Evolutionary conservation across 148 eudicot genomes (phyloP).

Genomic region (Arctostaphylos glauca): DNA sequence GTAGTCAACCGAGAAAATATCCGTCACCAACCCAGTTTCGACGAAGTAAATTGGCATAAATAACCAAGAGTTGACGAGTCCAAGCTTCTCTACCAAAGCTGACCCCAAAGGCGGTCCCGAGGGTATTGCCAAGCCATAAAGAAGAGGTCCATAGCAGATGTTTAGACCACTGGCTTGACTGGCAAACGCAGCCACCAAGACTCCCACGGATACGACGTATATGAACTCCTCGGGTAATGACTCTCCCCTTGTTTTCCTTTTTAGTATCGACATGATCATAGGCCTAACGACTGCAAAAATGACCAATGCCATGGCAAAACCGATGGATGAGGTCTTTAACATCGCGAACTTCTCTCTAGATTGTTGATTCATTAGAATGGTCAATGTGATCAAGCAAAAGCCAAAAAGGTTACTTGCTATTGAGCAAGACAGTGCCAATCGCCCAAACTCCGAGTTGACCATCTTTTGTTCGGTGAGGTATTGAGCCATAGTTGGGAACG

Average conservation of each 20-base stretch:
- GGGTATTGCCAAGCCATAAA: slow-evolving; percentile 20
- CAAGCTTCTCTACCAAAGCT: slow-evolving; percentile 19
- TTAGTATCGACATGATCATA: background rate
- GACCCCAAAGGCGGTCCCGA: slow-evolving; percentile 24
- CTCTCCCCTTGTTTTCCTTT: slow-evolving; percentile 2
- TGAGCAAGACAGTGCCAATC: slow-evolving; percentile 15
- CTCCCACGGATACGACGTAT: slow-evolving; percentile 6
- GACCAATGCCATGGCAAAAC: slow-evolving; percentile 10
- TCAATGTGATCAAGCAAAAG: background rate
- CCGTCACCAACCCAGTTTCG: slow-evolving; percentile 14
- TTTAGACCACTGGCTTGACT: slow-evolving; percentile 17
- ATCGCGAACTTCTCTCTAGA: background rate
- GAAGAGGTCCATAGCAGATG: slow-evolving; percentile 13
- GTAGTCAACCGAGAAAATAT: slow-evolving; percentile 9
- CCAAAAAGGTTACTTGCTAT: background rate
- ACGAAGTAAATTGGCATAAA: slow-evolving; percentile 20
- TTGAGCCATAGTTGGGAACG: slow-evolving; percentile 22
- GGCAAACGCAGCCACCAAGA: background rate
- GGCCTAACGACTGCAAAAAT: slow-evolving; percentile 9
- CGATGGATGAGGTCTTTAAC: background rate
- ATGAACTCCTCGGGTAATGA: slow-evolving; percentile 8
- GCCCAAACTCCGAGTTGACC: slow-evolving; percentile 20
- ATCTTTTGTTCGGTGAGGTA: slow-evolving; percentile 16
- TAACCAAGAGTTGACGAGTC: slow-evolving; percentile 15
- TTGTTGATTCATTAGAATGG: slow-evolving; percentile 5